These are phyloP conservation scores for Pythium plurisporium DNA, from an alignment of 352 stramenopile genomes.

Conservation along the genomic window DNA sequence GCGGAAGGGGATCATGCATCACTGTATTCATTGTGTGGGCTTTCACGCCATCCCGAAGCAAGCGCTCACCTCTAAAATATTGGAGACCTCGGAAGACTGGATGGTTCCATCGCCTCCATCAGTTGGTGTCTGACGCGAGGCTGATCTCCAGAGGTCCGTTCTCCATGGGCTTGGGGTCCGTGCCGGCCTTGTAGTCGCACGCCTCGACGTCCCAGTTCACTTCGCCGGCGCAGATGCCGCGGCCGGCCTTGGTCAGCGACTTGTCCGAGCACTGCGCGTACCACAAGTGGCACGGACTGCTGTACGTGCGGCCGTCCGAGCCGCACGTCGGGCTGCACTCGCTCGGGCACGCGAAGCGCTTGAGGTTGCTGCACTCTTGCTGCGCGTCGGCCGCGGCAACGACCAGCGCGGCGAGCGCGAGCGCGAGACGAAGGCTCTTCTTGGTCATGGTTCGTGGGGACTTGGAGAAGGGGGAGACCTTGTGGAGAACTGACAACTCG, in stretches of 20 bases:
- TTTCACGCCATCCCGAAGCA: no score
- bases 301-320: slow-evolving; percentile 40
- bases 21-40: no score
- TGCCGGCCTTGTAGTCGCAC: not conserved
- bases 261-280: slow-evolving; percentile 29
- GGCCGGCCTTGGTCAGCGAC: slow-evolving; percentile 19
- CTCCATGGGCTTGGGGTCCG: not conserved
- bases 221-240: slow-evolving; percentile 20
- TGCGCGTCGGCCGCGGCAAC: not conserved
- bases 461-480: no score
- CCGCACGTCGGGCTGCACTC: slow-evolving; percentile 35
- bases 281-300: slow-evolving; percentile 33
- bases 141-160: no score
- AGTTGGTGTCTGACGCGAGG: no score
- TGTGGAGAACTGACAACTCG: no score
- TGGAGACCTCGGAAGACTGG: no score
- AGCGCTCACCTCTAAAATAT: no score
- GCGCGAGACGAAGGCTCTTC: not conserved
- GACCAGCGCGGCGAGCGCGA: not conserved
- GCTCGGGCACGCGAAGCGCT: slow-evolving; percentile 20
- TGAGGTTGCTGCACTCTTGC: slow-evolving; percentile 4
- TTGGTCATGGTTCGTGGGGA: no score
- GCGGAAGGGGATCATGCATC: no score
- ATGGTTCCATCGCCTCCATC: no score
- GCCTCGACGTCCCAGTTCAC: not conserved